A percentile compares a stretch with the other conserved stretches of the same genome.
Conservation (phyloP, 768 basidiomycete species). For the Ephemerocybe angulata region DNA sequence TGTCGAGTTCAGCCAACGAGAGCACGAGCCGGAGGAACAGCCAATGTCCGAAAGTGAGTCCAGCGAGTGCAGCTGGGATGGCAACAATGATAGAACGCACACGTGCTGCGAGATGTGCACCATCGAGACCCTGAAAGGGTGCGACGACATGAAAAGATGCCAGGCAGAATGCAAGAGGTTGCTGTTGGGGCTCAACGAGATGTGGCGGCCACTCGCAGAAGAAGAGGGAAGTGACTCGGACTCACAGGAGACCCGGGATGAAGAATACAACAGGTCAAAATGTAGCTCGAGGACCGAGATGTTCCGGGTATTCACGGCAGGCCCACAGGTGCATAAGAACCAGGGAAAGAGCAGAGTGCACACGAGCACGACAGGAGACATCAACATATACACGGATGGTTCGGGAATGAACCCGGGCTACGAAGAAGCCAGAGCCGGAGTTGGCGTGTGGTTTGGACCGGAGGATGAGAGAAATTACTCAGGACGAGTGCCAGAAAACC, state of each 20-base stretch:
- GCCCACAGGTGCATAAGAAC: background rate
- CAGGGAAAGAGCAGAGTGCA: conserved; percentile 18
- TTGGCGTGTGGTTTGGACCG: conserved; percentile 16
- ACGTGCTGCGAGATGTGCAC: background rate
- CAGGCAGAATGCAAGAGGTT: background rate
- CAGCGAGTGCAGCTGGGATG: background rate
- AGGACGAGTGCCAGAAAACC: conserved; percentile 8
- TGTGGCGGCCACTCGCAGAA: background rate
- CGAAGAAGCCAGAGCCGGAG: conserved; percentile 11
- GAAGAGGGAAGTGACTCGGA: background rate
- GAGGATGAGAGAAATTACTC: conserved; percentile 11
- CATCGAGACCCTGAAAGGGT: background rate
- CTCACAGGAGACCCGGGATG: background rate
- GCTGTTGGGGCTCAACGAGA: background rate
- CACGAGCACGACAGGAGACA: conserved; percentile 18
- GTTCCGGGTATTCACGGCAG: background rate
- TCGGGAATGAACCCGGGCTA: conserved; percentile 5
- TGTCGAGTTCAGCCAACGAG: background rate
- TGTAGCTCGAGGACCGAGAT: background rate
- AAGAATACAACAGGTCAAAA: background rate
- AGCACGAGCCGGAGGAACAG: background rate
- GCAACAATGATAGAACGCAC: too few relatives aligned
- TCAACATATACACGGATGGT: conserved; percentile 9
- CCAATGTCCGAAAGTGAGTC: background rate
- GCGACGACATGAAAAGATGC: background rate